These are phyloP conservation scores for Fistulinella cinereoalba DNA, from an alignment of 1,284 basidiomycete species.

Conservation along the genomic window DNA sequence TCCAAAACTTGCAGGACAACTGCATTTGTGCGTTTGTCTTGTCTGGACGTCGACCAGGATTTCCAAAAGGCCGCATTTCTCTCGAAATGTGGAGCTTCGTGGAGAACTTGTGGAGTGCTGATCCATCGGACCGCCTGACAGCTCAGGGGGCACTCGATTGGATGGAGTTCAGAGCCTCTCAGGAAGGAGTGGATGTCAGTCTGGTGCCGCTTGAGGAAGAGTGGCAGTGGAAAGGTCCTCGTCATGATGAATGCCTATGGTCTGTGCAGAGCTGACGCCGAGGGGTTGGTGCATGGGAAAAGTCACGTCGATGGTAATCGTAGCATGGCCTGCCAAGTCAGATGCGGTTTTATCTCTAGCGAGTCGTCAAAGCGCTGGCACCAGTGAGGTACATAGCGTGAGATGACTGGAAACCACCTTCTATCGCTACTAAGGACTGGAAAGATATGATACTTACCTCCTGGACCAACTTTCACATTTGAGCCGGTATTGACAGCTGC, in stretches of 20 bases:
- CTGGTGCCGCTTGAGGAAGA: conserved; percentile 16
- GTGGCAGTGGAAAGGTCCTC: conserved; percentile 17
- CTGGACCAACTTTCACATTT: no score
- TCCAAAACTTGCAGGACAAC: background rate
- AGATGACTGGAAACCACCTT: no score
- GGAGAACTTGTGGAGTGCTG: conserved; percentile 21
- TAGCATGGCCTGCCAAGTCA: no score
- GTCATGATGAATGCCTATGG: conserved; percentile 13
- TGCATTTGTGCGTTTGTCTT: background rate
- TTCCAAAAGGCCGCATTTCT: conserved; percentile 14
- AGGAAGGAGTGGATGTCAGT: conserved; percentile 7
- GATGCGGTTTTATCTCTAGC: no score
- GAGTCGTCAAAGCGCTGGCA: no score
- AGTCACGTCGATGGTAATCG: no score
- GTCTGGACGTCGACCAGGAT: conserved; percentile 3
- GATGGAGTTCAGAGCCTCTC: conserved; percentile 17
- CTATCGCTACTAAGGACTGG: no score
- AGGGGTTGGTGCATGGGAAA: no score
- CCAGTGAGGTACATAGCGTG: no score
- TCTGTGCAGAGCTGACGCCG: background rate
- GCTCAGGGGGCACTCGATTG: conserved; percentile 17
- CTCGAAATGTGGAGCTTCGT: conserved; percentile 29
- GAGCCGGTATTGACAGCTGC: no score
- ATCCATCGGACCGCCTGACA: conserved; percentile 18
- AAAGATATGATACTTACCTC: no score